Evolutionary conservation across 2,329 filamentous ascomycete genomes (phyloP), one percentile per base, ranked within the genome.

Genomic region (Diaporthe sp.): DNA sequence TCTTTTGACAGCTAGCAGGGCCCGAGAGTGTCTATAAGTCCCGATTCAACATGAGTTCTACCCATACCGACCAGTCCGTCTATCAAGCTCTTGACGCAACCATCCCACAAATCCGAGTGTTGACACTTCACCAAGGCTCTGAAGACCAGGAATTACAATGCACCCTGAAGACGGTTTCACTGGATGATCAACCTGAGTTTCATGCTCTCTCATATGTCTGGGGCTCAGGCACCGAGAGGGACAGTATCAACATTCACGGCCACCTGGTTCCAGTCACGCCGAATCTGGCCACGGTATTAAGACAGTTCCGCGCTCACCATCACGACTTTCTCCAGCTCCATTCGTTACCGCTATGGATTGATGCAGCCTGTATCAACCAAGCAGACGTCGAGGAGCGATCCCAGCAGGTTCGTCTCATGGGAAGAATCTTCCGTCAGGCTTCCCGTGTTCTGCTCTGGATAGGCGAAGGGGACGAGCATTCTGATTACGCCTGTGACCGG

Each of bases 311-410:
- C 59, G 10, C 25, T 28, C 25, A 62, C n/a, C 42, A 61, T 37
- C 13, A 58, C 22, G 55, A 44, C 15, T 51, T 28, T 28, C 13
- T 62, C 15, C 10, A 28, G 57, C 70, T 72, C 25, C 57, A 51
- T 25, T 39, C 42, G 31, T 19, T 46, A 9, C 22, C 62, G 39
- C 28, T 75, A 8, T 77, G 75, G 75, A 61, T 68, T 25, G 75
- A 77, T 44, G 62, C 62, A 5, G n/a, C 69, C 31, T 75, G 74
- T 34, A 75, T 75, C n/a, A 69, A 75, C 61, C 74, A 75, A 44
- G 34, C 55, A 9, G 73, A 77, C 58, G 28, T 22, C 2, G 10
- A 44, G 10, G 73, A 77, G 31, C 72, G 70, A 51, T 22, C 28
- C 12, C 53, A 31, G 49, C 75, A 75, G 65, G 75, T 75, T 17